These are phyloP conservation scores for Solanum hybrid DNA, from an alignment of 305 asterid genomes.

Conservation along the genomic window DNA sequence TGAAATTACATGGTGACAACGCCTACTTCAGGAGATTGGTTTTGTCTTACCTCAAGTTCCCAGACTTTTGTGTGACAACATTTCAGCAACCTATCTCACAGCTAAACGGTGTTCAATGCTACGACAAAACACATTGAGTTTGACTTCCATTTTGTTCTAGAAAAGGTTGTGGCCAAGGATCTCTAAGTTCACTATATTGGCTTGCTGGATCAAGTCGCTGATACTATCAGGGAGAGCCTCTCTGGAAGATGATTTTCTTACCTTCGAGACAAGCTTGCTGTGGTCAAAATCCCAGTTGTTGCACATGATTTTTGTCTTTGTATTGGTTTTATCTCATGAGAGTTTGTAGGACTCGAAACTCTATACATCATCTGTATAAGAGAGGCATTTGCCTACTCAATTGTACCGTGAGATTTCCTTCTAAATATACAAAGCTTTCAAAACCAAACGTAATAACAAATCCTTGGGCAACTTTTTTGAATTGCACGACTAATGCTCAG, in stretches of 20 bases:
- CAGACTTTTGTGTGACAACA: neutral
- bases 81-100: neutral
- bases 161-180: neutral
- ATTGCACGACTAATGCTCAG: neutral
- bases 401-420: neutral
- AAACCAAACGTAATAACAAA: neutral
- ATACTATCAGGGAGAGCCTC: neutral
- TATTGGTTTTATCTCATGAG: neutral
- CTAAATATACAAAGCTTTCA: neutral
- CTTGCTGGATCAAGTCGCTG: neutral
- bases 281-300: neutral
- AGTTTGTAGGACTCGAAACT: neutral
- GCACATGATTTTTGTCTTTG: neutral
- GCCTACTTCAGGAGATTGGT: neutral
- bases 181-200: neutral
- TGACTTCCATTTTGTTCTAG: neutral
- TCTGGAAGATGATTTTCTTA: neutral
- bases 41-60: neutral
- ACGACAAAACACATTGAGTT: neutral
- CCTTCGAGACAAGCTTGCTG: neutral
- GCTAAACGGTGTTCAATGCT: neutral
- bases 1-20: neutral
- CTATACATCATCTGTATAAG: neutral
- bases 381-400: neutral
- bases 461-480: neutral